Evolutionary conservation across 495 filamentous ascomycete genomes (phyloP).

Genomic region (Xylaria curta): DNA sequence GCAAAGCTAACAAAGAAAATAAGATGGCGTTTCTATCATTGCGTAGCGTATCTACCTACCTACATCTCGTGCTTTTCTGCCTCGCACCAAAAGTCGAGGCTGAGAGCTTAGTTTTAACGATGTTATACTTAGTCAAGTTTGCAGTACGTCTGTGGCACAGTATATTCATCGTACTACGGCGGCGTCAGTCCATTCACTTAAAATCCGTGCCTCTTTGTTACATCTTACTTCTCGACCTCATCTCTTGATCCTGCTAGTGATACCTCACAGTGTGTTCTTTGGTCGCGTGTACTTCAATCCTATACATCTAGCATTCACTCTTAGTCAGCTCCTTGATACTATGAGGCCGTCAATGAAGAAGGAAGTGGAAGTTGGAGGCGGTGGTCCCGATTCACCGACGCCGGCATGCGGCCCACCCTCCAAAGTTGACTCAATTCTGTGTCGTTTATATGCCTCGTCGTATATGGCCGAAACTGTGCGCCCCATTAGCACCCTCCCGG

Average conservation of each 20-base stretch:
- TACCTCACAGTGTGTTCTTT: not conserved
- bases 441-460: not conserved
- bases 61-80: constrained; percentile 1
- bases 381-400: constrained; percentile 11
- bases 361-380: not conserved
- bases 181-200: not conserved
- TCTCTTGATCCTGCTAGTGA: not conserved
- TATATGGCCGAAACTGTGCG: not conserved
- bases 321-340: not conserved
- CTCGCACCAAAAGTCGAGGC: not conserved
- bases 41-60: not conserved
- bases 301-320: not conserved
- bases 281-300: not conserved
- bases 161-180: not conserved
- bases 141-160: not conserved
- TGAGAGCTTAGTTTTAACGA: not conserved
- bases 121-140: not conserved
- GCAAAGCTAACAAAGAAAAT: not conserved
- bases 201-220: not conserved
- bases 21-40: not conserved
- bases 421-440: constrained; percentile 17
- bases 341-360: too few relatives aligned
- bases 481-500: not conserved
- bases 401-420: constrained; percentile 20
- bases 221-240: not conserved